Base-by-base conservation (phyloP, 208 protist genomes). In the Acanthamoeba quina region DNA sequence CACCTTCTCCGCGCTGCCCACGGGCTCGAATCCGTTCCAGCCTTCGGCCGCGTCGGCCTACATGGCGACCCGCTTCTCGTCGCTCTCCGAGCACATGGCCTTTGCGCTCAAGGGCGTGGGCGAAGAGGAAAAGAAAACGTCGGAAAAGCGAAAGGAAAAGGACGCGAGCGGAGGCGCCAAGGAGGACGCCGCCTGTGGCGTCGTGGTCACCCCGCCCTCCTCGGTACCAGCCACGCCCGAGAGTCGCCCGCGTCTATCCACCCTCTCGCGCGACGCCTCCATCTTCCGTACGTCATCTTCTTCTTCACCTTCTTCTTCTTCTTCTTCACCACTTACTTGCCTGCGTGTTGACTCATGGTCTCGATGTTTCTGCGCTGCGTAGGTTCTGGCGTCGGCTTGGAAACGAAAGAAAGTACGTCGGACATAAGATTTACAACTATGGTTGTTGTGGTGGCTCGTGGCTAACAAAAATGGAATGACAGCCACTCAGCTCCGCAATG, bases 31-130 rank as follows among this genome's bases (percentile, higher is more conserved):
- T 58, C 76, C 76, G 41, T n/a, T 85, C 49, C 76, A 85, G 49
- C 76, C 76, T 1, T 60, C 76, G n/a, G 15, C 76, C 17, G 76
- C 76, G 21, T n/a, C 76, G 41, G 76, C 76, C n/a, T 85, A 62
- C 49, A 85, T 85, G 76, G 76, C 76, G 11, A 85, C 76, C n/a
- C 76, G 76, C 41, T 85, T 85, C 49, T 85, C 76, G n/a, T 85
- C 76, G 24, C 49, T 85, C 47, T 85, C 76, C 21, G 76, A 85
- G 49, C 76, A 85, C 76, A 85, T 85, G 76, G 76, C 76, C 41
- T 85, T 26, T 19, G 76, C 76, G 7, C 76, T 85, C 13, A 52
- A 85, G 26, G 76, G 76, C 24, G 76, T 85, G 76, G 76, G 76
- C 24, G 76, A 85, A 34, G 76, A 85, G 47, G 76, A 85, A 44